Evolutionary conservation across 495 filamentous ascomycete genomes (phyloP), one percentile per base, ranked within the genome.

Genomic region (Penicillium flavigenum): DNA sequence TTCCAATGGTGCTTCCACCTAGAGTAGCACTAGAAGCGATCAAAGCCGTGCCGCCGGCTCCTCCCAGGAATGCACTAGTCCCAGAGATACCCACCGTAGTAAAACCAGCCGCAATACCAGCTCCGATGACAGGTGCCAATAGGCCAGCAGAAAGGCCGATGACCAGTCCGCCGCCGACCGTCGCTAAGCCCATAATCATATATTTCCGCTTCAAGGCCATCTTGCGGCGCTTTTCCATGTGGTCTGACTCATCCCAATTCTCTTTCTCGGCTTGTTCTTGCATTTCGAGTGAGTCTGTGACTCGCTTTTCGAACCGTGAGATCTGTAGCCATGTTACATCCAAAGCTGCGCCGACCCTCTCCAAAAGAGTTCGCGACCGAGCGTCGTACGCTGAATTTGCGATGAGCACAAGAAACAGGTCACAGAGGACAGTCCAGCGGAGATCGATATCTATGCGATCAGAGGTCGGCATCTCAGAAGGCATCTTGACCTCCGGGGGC

Each of bases 281-380:
- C 89, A 99, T 96, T 71, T 98, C 94, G 20, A 99, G 78, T 12
- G 95, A 90, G 71, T 99, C 94, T 16, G 93, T 96, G 17, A 98
- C 92, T 29, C 92, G 89, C 75, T 98, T 98, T 72, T 99, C 94
- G 64, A 99, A 99, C 32, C 89, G 83, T 69, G 91, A 94, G 53
- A 99, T 95, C 52, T 98, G 95, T 49, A 94, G 77, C 92, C 91
- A 96, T 16, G 90, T 79, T 10, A 99, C 83, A 34, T 87, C 84
- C 63, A 99, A 80, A 58, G 85, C 85, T 49, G 81, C 78, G 42
- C 88, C 92, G 1, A 98, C 91, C 43, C 81, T 79, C 73, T 98
- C 95, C 1, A 99, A 81, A 48, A 99, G 76, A 19, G 85, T 81
- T 60, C 94, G 85, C 3, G 95, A 97, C 32, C 94, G 86, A 5